A percentile compares a stretch with the other conserved stretches of the same genome.
Evolutionary conservation across 768 basidiomycete genomes (phyloP).

Genomic region (Leccinum uliginosum): DNA sequence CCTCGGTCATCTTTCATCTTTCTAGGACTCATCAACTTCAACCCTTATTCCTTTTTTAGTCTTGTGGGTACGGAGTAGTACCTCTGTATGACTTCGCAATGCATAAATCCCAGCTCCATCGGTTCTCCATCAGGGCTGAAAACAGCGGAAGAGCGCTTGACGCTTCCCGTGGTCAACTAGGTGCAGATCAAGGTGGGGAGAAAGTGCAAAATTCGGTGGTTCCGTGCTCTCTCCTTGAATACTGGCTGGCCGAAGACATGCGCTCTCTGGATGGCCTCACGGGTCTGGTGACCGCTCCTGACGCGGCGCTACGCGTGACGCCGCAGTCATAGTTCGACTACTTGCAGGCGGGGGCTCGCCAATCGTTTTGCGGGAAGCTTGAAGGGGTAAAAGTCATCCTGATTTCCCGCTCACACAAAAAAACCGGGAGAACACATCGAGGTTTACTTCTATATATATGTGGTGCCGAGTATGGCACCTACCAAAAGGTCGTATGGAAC

Average conservation of each 20-base stretch:
- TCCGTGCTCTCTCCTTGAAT: conserved; percentile 42
- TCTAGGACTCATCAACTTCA: neutral
- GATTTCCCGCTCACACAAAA: no score
- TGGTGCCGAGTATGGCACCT: no score
- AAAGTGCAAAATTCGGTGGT: neutral
- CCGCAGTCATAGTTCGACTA: conserved; percentile 17
- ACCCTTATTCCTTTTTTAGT: conserved; percentile 34
- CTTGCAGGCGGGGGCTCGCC: no score
- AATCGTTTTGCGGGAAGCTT: neutral
- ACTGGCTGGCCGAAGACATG: conserved; percentile 50
- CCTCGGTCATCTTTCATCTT: neutral
- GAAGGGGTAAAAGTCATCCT: neutral
- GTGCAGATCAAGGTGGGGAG: neutral
- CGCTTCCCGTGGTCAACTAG: neutral
- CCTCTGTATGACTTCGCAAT: conserved; percentile 57
- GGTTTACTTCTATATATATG: no score
- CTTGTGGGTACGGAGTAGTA: conserved; percentile 64
- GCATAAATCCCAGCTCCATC: conserved; percentile 50
- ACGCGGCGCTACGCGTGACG: conserved; percentile 4
- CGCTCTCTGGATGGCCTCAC: conserved; percentile 58
- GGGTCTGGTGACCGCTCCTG: conserved; percentile 35
- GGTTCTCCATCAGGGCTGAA: conserved; percentile 40
- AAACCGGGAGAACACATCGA: neutral
- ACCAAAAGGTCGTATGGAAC: no score
- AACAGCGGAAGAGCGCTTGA: conserved; percentile 30